A percentile compares a stretch with the other conserved stretches of the same genome.
These are phyloP conservation scores for Monosporascus sp. DNA, from an alignment of 2,329 filamentous ascomycete genomes.

Conservation along the genomic window DNA sequence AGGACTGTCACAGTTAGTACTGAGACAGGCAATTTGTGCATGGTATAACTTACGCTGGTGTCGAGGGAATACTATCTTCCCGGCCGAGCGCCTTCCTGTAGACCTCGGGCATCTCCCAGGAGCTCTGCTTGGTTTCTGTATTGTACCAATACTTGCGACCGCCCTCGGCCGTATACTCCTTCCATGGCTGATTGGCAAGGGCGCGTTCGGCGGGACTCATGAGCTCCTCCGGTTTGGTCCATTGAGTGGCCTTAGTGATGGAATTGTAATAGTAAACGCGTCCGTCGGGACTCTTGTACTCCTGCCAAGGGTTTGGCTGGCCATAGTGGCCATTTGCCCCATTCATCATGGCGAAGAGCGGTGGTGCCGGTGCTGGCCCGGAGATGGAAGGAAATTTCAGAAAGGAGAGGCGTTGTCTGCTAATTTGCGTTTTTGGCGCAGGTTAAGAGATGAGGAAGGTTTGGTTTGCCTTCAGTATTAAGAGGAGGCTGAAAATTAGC, in stretches of 20 bases:
- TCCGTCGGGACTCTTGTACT: constrained; percentile 75
- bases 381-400: no score
- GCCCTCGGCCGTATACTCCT: constrained; percentile 81
- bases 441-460: background rate
- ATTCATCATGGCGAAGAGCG: constrained; percentile 46
- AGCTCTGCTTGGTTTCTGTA: constrained; percentile 83
- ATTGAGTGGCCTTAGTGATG: constrained; percentile 81
- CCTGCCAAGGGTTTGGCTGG: constrained; percentile 65
- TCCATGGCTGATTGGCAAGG: constrained; percentile 80
- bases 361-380: background rate
- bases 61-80: constrained; percentile 41
- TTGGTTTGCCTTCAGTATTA: background rate
- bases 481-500: background rate
- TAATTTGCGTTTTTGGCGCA: no score
- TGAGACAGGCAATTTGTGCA: background rate
- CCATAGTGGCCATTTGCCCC: constrained; percentile 44
- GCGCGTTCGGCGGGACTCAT: constrained; percentile 82
- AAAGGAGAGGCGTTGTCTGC: no score
- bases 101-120: constrained; percentile 86
- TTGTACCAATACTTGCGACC: constrained; percentile 96
- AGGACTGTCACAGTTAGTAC: constrained; percentile 22
- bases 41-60: constrained; percentile 34
- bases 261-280: constrained; percentile 88
- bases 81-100: constrained; percentile 68
- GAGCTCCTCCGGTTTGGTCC: constrained; percentile 87